phyloP scores from a whole-genome alignment of 352 stramenopile genomes.

The Nothophytophthora sp. region DNA sequence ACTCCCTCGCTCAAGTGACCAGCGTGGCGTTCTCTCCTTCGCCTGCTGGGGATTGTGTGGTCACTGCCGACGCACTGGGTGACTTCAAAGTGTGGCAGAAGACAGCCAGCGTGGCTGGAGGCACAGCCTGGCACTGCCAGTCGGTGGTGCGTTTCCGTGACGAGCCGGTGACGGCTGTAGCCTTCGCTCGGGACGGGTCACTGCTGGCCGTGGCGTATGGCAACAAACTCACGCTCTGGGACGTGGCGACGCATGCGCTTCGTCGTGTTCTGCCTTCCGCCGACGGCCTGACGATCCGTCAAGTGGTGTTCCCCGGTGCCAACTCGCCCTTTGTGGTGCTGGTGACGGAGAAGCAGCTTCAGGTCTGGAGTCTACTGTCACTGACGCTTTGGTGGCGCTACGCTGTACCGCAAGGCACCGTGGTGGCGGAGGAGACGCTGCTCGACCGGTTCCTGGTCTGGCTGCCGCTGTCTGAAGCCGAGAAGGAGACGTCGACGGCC shows the following conservation, averaged over 20 bases:
- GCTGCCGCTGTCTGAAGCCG: slow-evolving; percentile 26
- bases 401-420: slow-evolving; percentile 36
- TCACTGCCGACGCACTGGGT: slow-evolving; percentile 63
- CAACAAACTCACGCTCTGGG: slow-evolving; percentile 84
- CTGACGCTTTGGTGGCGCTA: slow-evolving; percentile 77
- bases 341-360: slow-evolving; percentile 51
- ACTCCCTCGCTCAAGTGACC: slow-evolving; percentile 55
- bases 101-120: slow-evolving; percentile 4
- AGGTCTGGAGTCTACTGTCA: slow-evolving; percentile 79
- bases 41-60: slow-evolving; percentile 39
- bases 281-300: slow-evolving; percentile 48
- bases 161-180: slow-evolving; percentile 62
- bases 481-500: slow-evolving; percentile 3
- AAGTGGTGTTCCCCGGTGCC: slow-evolving; percentile 61
- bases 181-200: slow-evolving; percentile 77
- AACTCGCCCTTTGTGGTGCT: slow-evolving; percentile 69
- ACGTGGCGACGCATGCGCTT: slow-evolving; percentile 74
- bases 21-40: slow-evolving; percentile 57
- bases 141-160: slow-evolving; percentile 80
- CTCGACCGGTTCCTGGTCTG: slow-evolving; percentile 58
- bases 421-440: slow-evolving; percentile 34
- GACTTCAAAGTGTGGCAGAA: slow-evolving; percentile 88
- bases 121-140: slow-evolving; percentile 71
- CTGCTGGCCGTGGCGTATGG: slow-evolving; percentile 85
- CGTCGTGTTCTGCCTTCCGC: slow-evolving; percentile 70